Evolutionary conservation across 305 asterid genomes (phyloP).

Genomic region (Fraxinus baroniana): DNA sequence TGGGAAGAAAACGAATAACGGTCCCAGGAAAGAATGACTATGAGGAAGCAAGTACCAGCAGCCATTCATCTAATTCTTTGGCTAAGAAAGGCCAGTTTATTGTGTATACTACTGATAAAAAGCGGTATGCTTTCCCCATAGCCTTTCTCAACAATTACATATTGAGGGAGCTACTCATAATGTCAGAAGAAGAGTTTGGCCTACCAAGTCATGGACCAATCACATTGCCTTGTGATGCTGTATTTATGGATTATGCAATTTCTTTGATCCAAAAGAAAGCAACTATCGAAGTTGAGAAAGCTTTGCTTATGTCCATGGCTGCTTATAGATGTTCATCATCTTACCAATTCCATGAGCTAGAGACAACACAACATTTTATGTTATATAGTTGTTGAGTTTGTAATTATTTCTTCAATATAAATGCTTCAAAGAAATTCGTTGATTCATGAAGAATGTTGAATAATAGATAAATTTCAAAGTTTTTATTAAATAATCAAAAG

Average conservation of each 20-base stretch:
- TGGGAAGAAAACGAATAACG: not conserved
- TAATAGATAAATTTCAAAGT: no score
- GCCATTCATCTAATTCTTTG: not conserved
- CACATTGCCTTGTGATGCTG: slow-evolving; percentile 34
- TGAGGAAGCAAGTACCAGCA: not conserved
- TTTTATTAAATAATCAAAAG: no score
- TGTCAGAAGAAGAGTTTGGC: slow-evolving; percentile 46
- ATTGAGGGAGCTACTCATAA: slow-evolving; percentile 30
- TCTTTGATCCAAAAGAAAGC: slow-evolving; percentile 24
- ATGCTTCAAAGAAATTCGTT: not conserved
- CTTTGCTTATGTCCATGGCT: slow-evolving; percentile 12
- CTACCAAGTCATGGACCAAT: slow-evolving; percentile 37
- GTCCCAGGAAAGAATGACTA: not conserved
- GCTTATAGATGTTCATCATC: not conserved
- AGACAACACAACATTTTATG: not conserved
- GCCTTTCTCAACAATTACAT: slow-evolving; percentile 26
- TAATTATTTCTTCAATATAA: not conserved
- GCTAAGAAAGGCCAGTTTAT: slow-evolving; percentile 39
- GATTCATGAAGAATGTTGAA: no score
- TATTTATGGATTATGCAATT: slow-evolving; percentile 24
- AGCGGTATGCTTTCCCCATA: slow-evolving; percentile 30
- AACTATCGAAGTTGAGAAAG: slow-evolving; percentile 29
- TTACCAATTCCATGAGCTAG: not conserved
- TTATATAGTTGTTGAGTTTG: not conserved
- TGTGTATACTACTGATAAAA: slow-evolving; percentile 31